Evolutionary conservation across 2,329 filamentous ascomycete species (phyloP).

Genomic region (Blumeria hordei): DNA sequence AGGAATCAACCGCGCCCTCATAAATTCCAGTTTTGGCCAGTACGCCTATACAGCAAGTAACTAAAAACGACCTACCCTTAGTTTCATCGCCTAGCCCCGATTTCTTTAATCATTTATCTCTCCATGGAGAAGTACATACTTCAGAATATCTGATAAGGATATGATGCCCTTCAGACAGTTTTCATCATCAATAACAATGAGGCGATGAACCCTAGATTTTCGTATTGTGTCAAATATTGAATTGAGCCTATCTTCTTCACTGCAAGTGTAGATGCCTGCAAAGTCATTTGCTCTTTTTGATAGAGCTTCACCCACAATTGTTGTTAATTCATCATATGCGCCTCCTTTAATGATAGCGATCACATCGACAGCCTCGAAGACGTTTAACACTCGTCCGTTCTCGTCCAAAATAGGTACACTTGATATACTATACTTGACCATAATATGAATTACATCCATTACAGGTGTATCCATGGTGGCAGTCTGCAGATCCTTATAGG

Average conservation of each 20-base stretch:
- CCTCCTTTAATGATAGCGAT: slow-evolving; percentile 89
- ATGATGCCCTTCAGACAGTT: slow-evolving; percentile 70
- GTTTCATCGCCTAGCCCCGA: not conserved
- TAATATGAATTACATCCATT: slow-evolving; percentile 77
- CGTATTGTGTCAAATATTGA: slow-evolving; percentile 94
- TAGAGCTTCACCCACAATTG: slow-evolving; percentile 70
- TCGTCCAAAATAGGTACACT: slow-evolving; percentile 80
- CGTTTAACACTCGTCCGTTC: slow-evolving; percentile 59
- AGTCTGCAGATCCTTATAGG: slow-evolving; percentile 58
- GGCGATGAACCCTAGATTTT: slow-evolving; percentile 76
- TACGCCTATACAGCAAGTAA: slow-evolving; percentile 8
- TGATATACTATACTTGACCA: slow-evolving; percentile 84
- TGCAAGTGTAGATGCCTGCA: slow-evolving; percentile 90
- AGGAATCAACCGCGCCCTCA: slow-evolving; percentile 1
- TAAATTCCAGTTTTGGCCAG: slow-evolving; percentile 9
- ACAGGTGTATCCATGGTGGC: slow-evolving; percentile 77
- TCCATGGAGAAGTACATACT: slow-evolving; percentile 61
- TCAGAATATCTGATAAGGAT: slow-evolving; percentile 85
- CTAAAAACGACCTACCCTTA: slow-evolving; percentile 5
- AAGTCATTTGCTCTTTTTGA: slow-evolving; percentile 76
- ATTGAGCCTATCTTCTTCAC: slow-evolving; percentile 70
- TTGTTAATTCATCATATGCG: slow-evolving; percentile 69
- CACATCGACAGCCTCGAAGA: slow-evolving; percentile 94
- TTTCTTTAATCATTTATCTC: slow-evolving; percentile 11
- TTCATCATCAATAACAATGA: slow-evolving; percentile 81